Evolutionary conservation across 768 basidiomycete genomes (phyloP).

Genomic region (Daedalea quercina): DNA sequence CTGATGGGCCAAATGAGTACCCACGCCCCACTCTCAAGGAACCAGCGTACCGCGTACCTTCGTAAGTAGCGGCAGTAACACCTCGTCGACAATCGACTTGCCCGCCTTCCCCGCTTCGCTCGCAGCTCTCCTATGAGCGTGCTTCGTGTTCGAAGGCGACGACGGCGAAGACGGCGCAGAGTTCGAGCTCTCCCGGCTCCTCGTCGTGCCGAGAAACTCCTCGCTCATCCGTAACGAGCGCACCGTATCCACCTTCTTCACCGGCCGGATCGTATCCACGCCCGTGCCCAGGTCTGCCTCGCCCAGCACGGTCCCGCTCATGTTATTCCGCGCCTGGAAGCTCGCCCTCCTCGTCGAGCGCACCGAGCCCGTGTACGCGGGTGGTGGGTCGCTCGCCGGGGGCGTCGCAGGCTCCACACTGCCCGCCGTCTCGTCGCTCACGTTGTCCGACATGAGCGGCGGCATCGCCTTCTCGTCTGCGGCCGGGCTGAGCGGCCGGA

Average conservation of each 20-base stretch:
- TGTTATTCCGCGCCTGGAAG: conserved; percentile 66
- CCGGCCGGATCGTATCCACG: conserved; percentile 85
- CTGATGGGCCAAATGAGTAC: conserved; percentile 33
- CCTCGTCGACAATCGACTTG: conserved; percentile 67
- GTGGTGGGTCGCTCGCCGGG: conserved; percentile 51
- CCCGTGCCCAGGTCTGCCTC: conserved; percentile 85
- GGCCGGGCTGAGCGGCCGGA: conserved; percentile 35
- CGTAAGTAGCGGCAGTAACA: conserved; percentile 74
- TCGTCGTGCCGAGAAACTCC: conserved; percentile 73
- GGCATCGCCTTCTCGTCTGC: conserved; percentile 37
- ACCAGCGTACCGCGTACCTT: too few relatives aligned
- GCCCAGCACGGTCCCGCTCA: conserved; percentile 66
- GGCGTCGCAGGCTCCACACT: conserved; percentile 33
- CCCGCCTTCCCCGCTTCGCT: conserved; percentile 66
- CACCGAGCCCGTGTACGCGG: conserved; percentile 68
- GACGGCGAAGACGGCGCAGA: conserved; percentile 37
- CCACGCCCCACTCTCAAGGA: too few relatives aligned
- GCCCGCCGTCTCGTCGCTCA: conserved; percentile 37
- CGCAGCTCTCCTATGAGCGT: conserved; percentile 38
- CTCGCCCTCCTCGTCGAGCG: conserved; percentile 63
- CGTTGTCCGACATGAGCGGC: conserved; percentile 30
- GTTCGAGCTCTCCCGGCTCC: conserved; percentile 44
- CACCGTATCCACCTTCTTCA: conserved; percentile 83
- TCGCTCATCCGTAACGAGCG: conserved; percentile 72
- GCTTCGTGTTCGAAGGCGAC: conserved; percentile 30